These are phyloP conservation scores for Eurotiales sp. DNA, from an alignment of 2,329 filamentous ascomycete genomes.

Conservation along the genomic window DNA sequence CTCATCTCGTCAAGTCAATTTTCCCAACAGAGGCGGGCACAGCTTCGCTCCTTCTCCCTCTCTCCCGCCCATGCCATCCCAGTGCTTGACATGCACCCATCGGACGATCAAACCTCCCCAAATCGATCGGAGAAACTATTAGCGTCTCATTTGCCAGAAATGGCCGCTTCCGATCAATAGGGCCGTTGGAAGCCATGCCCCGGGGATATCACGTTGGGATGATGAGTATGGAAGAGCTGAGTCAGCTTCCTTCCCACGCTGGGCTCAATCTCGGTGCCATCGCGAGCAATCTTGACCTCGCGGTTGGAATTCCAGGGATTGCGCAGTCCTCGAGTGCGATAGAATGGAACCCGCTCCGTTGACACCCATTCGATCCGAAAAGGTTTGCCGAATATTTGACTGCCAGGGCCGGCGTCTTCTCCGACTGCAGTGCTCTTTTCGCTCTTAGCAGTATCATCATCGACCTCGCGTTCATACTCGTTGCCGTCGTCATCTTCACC, in stretches of 20 bases:
- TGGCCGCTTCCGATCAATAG: constrained; percentile 3
- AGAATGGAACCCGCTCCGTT: constrained; percentile 78
- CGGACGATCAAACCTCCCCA: not conserved
- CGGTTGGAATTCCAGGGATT: constrained; percentile 95
- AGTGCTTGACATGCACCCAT: not conserved
- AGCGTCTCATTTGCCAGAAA: not conserved
- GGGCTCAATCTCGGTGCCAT: constrained; percentile 90
- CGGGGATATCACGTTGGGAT: constrained; percentile 7
- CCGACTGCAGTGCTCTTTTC: constrained; percentile 46
- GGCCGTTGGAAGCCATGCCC: constrained; percentile 4
- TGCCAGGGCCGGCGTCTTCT: constrained; percentile 31
- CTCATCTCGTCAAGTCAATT: not conserved
- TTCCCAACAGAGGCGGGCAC: no score
- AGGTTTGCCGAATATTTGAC: constrained; percentile 80
- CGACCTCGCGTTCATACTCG: constrained; percentile 25
- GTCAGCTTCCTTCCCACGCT: constrained; percentile 71
- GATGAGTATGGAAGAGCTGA: constrained; percentile 66
- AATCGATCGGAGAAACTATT: not conserved
- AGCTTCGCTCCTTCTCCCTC: not conserved
- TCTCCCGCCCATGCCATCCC: not conserved
- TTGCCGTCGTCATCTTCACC: constrained; percentile 19
- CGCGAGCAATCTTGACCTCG: constrained; percentile 92
- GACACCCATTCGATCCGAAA: constrained; percentile 91
- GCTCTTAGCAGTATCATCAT: constrained; percentile 17
- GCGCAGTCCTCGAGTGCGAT: constrained; percentile 76